These are phyloP conservation scores for Dactylonectria macrodidyma DNA, from an alignment of 2,329 filamentous ascomycete genomes.

Conservation along the genomic window DNA sequence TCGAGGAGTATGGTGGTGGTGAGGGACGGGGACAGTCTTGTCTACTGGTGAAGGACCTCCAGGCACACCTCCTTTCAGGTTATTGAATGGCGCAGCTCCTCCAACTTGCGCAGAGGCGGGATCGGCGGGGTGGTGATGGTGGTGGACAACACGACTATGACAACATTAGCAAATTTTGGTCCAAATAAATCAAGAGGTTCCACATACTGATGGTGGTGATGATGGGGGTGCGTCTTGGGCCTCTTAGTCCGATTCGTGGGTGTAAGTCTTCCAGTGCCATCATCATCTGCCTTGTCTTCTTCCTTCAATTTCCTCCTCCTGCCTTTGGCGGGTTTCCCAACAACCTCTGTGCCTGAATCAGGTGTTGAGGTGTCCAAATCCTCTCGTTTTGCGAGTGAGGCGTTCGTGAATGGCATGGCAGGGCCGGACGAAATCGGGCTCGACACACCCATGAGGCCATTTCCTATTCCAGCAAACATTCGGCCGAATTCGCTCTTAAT, in stretches of 20 bases:
- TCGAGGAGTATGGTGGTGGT: slow-evolving; percentile 65
- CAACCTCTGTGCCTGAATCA: slow-evolving; percentile 61
- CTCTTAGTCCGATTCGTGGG: slow-evolving; percentile 75
- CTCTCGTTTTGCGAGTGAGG: slow-evolving; percentile 65
- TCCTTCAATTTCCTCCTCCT: slow-evolving; percentile 83
- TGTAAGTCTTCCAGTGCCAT: slow-evolving; percentile 73
- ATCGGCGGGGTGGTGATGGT: slow-evolving; percentile 69
- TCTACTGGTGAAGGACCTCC: slow-evolving; percentile 59
- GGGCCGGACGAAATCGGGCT: slow-evolving; percentile 63
- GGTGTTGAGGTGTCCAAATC: slow-evolving; percentile 62
- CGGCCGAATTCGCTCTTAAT: slow-evolving; percentile 96
- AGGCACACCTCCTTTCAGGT: slow-evolving; percentile 62
- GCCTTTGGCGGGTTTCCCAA: slow-evolving; percentile 62
- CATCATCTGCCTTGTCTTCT: slow-evolving; percentile 81
- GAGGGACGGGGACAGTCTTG: slow-evolving; percentile 56
- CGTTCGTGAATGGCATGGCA: slow-evolving; percentile 62
- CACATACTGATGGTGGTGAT: slow-evolving; percentile 79
- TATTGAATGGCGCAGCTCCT: slow-evolving; percentile 64
- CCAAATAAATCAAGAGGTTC: slow-evolving; percentile 1
- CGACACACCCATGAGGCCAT: slow-evolving; percentile 67
- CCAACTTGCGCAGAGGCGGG: slow-evolving; percentile 60
- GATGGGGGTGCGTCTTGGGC: slow-evolving; percentile 76
- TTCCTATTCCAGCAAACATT: slow-evolving; percentile 93
- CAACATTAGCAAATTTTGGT: slow-evolving; percentile 40
- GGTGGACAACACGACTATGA: slow-evolving; percentile 70